Evolutionary conservation across 2,329 filamentous ascomycete genomes (phyloP).

Genomic region (Gyromitra esculenta): DNA sequence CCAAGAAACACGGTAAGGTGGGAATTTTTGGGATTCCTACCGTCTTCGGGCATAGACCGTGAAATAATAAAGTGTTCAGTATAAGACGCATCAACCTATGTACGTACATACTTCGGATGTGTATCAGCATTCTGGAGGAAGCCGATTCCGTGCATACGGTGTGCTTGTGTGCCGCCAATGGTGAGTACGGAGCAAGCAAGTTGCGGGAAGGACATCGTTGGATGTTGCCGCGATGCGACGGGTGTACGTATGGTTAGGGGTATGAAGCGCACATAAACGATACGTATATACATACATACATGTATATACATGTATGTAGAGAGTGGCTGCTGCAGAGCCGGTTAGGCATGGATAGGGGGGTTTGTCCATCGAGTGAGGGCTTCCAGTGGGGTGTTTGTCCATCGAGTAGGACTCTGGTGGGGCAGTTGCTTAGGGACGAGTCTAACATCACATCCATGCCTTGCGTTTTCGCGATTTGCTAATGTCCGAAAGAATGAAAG

Average conservation of each 20-base stretch:
- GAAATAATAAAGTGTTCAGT: conserved; percentile 17
- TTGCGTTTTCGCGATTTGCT: conserved; percentile 43
- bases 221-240: conserved; percentile 46
- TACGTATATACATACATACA: conserved; percentile 32
- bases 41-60: conserved; percentile 29
- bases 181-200: conserved; percentile 34
- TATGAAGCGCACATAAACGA: conserved; percentile 18
- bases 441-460: conserved; percentile 30
- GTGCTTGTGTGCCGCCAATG: conserved; percentile 33
- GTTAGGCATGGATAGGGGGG: not conserved
- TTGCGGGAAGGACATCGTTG: conserved; percentile 45
- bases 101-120: conserved; percentile 31
- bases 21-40: conserved; percentile 16
- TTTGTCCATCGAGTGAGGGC: conserved; percentile 30
- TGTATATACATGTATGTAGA: conserved; percentile 9
- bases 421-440: conserved; percentile 24
- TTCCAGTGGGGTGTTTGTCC: conserved; percentile 31
- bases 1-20: conserved; percentile 42
- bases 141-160: conserved; percentile 48
- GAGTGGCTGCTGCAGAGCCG: conserved; percentile 7
- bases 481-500: conserved; percentile 44
- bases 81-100: conserved; percentile 29
- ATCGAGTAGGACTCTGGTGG: conserved; percentile 28
- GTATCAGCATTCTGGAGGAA: conserved; percentile 21
- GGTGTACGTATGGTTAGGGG: conserved; percentile 27